phyloP scores from a whole-genome alignment of 768 basidiomycete genomes.

The Mrakia hoshinonis region DNA sequence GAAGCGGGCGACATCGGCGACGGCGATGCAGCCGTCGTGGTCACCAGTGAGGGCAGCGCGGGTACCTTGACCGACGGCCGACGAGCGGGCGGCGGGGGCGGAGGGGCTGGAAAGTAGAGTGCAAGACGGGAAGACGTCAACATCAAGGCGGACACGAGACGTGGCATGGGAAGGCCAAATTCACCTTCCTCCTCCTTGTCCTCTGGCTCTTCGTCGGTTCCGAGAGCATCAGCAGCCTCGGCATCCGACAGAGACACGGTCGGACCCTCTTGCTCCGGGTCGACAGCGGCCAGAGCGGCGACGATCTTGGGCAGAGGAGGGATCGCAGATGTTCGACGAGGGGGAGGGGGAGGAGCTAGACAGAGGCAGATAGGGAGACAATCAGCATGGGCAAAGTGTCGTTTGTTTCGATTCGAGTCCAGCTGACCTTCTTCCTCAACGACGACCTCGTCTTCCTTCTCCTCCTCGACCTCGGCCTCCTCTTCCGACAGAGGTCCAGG shows the following conservation, averaged over 20 bases:
- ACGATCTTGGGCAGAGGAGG: neutral
- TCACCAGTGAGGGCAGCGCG: too few relatives aligned
- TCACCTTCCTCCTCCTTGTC: slow-evolving; percentile 25
- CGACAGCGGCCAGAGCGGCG: neutral
- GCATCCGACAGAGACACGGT: neutral
- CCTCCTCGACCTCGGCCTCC: neutral
- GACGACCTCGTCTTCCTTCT: neutral
- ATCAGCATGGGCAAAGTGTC: too few relatives aligned
- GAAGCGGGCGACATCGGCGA: neutral
- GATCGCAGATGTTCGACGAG: too few relatives aligned
- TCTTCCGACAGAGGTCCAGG: neutral
- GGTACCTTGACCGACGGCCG: neutral
- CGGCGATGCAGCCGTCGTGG: neutral
- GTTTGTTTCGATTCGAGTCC: too few relatives aligned
- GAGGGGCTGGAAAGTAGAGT: neutral
- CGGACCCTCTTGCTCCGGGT: neutral
- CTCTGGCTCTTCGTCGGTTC: slow-evolving; percentile 30
- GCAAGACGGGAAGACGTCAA: too few relatives aligned
- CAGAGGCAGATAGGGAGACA: too few relatives aligned
- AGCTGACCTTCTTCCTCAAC: too few relatives aligned
- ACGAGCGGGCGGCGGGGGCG: slow-evolving; percentile 12
- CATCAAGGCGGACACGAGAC: too few relatives aligned
- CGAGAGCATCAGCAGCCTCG: neutral
- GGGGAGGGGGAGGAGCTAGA: too few relatives aligned
- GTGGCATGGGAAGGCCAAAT: too few relatives aligned